Conservation (phyloP, 768 basidiomycete genomes). For the Hypholoma fasciculare region DNA sequence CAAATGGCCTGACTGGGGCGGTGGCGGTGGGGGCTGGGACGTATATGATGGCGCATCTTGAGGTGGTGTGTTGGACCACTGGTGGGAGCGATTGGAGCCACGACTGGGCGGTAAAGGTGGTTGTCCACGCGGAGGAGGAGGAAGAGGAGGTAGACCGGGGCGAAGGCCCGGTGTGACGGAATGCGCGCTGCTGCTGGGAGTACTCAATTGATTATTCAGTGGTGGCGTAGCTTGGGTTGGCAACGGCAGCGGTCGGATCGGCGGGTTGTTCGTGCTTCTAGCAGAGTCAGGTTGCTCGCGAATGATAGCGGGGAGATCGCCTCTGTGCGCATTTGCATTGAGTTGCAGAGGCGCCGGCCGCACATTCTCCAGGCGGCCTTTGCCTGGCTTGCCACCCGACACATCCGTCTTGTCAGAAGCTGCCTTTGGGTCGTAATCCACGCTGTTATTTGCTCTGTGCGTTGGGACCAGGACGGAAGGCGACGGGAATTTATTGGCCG, state of each 20-base stretch:
- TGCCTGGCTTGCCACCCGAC: slow-evolving; percentile 29
- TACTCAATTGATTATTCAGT: slow-evolving; percentile 22
- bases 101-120: slow-evolving; percentile 53
- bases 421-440: slow-evolving; percentile 12
- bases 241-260: slow-evolving; percentile 50
- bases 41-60: slow-evolving; percentile 54
- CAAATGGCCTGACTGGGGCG: slow-evolving; percentile 35
- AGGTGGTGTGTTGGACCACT: slow-evolving; percentile 56
- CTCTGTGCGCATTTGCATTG: slow-evolving; percentile 47
- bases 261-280: slow-evolving; percentile 25
- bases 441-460: slow-evolving; percentile 13
- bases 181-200: slow-evolving; percentile 33
- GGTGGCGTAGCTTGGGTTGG: slow-evolving; percentile 36
- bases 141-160: slow-evolving; percentile 61
- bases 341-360: slow-evolving; percentile 86
- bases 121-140: slow-evolving; percentile 67
- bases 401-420: slow-evolving; percentile 15
- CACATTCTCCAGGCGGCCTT: slow-evolving; percentile 55
- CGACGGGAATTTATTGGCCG: slow-evolving; percentile 25
- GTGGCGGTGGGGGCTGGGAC: slow-evolving; percentile 40
- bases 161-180: slow-evolving; percentile 35
- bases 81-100: slow-evolving; percentile 35
- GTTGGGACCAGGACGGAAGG: slow-evolving; percentile 3
- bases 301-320: slow-evolving; percentile 73
- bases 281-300: slow-evolving; percentile 68